Evolutionary conservation across 169 alveolate species (phyloP), one percentile per base, ranked within the genome.

Genomic region (Eimeria maxima): DNA sequence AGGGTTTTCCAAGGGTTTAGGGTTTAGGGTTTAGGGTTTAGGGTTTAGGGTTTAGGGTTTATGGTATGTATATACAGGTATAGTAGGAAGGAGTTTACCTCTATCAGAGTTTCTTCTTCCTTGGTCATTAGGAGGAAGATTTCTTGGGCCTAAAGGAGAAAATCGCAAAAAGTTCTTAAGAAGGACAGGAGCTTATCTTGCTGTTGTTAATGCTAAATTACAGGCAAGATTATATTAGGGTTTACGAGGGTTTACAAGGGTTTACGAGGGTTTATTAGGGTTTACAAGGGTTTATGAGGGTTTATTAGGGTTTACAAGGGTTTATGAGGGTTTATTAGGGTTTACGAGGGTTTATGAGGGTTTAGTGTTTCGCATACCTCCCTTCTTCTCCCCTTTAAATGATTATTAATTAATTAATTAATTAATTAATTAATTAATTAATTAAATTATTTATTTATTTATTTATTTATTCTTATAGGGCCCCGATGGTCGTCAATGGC

Each of bases 401-500:
- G n/a, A n/a, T n/a, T n/a, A n/a, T n/a, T n/a, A n/a, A n/a, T n/a
- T n/a, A n/a, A n/a, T n/a, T n/a, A n/a, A n/a, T n/a, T n/a, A n/a
- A n/a, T n/a, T n/a, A n/a, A n/a, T n/a, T n/a, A n/a, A n/a, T n/a
- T n/a, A n/a, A n/a, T n/a, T n/a, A n/a, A n/a, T n/a, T n/a, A n/a
- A n/a, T n/a, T n/a, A n/a, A n/a, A n/a, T n/a, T n/a, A n/a, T n/a
- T n/a, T n/a, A n/a, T n/a, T n/a, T n/a, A n/a, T n/a, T n/a, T n/a
- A n/a, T n/a, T n/a, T n/a, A n/a, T 80, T 80, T 22, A 16, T 27
- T 27, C 7, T 13, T n/a, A 6, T 74, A 89, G 95, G 95, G 95
- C 42, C 88, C 95, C 20, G 95, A 69, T 42, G 95, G 95, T 42
- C 86, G 95, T 3, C 13, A n/a, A 47, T 89, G 95, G 95, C 95